Percentiles rank a stretch among this genome's conserved stretches.
Evolutionary conservation across 192 early-diverging fungal species (phyloP).

Genomic region (Umbelopsis sp.): DNA sequence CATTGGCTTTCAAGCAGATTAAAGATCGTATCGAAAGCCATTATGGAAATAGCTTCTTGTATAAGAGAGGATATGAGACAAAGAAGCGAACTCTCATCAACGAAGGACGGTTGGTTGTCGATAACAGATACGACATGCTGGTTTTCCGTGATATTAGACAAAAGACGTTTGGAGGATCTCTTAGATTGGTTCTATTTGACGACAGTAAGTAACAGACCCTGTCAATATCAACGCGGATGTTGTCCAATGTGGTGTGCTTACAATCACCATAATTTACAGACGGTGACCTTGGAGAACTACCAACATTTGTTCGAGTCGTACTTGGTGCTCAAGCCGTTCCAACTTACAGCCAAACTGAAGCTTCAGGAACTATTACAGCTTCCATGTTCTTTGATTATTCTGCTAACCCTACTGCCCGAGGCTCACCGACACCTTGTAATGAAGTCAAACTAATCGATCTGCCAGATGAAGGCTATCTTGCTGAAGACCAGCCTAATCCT

Average conservation of each 20-base stretch:
- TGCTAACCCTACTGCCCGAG: conserved; percentile 53
- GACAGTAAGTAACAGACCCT: conserved; percentile 32
- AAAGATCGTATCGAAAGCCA: conserved; percentile 30
- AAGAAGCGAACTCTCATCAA: conserved; percentile 33
- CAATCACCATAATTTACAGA: neutral
- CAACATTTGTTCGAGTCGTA: conserved; percentile 56
- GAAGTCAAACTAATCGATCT: conserved; percentile 83
- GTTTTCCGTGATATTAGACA: conserved; percentile 46
- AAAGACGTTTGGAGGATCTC: conserved; percentile 43
- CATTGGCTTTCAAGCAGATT: conserved; percentile 18
- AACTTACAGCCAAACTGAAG: conserved; percentile 45
- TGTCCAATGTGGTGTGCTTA: neutral
- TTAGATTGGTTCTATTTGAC: conserved; percentile 31
- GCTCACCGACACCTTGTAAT: conserved; percentile 61
- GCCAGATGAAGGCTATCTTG: conserved; percentile 71
- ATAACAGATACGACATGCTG: conserved; percentile 45
- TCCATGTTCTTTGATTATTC: conserved; percentile 49
- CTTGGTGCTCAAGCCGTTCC: conserved; percentile 65
- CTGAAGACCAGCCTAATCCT: conserved; percentile 70
- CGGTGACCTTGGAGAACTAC: neutral
- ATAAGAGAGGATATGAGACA: conserved; percentile 33
- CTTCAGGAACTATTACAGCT: conserved; percentile 35
- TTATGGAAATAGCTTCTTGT: conserved; percentile 41
- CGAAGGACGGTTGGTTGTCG: conserved; percentile 39
- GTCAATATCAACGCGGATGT: neutral